Conservation (phyloP, 2,329 filamentous ascomycete genomes). For the Dendrostoma leiphaemia region DNA sequence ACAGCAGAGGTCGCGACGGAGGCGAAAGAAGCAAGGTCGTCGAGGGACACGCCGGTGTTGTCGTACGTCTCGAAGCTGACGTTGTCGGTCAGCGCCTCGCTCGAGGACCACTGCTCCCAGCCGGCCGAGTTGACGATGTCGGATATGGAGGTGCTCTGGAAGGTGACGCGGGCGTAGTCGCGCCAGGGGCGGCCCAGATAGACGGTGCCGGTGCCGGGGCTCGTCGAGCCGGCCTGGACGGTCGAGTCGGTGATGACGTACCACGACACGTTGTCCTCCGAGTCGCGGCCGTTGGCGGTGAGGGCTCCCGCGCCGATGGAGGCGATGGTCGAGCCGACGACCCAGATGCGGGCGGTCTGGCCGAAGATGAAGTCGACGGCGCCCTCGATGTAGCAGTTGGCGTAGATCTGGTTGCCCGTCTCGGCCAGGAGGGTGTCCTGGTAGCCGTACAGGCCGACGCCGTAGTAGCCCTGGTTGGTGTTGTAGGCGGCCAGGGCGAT, state of each 20-base stretch:
- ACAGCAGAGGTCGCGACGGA: conserved; percentile 30
- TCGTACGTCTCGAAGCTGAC: conserved; percentile 52
- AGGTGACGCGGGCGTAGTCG: conserved; percentile 46
- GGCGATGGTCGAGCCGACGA: conserved; percentile 47
- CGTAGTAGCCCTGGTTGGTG: conserved; percentile 55
- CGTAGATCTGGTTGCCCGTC: conserved; percentile 52
- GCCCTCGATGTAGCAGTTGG: conserved; percentile 51
- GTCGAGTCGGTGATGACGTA: conserved; percentile 56
- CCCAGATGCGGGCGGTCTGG: conserved; percentile 51
- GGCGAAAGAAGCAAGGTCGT: conserved; percentile 44
- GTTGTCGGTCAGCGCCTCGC: conserved; percentile 40
- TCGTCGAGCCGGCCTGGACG: conserved; percentile 38
- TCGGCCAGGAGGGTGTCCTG: conserved; percentile 56
- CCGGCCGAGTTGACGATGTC: conserved; percentile 50
- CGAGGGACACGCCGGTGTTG: conserved; percentile 50
- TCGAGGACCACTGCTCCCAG: conserved; percentile 50
- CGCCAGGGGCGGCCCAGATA: conserved; percentile 55
- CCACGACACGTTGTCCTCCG: conserved; percentile 39
- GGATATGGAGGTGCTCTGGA: conserved; percentile 44
- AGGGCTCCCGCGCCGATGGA: conserved; percentile 45
- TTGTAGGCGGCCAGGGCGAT: conserved; percentile 52
- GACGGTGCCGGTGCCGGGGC: conserved; percentile 36
- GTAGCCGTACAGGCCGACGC: conserved; percentile 50
- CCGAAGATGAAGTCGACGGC: conserved; percentile 62
- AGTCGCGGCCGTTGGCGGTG: conserved; percentile 41